Evolutionary conservation across 768 basidiomycete genomes (phyloP).

Genomic region (Trichaptum fuscoviolaceum): DNA sequence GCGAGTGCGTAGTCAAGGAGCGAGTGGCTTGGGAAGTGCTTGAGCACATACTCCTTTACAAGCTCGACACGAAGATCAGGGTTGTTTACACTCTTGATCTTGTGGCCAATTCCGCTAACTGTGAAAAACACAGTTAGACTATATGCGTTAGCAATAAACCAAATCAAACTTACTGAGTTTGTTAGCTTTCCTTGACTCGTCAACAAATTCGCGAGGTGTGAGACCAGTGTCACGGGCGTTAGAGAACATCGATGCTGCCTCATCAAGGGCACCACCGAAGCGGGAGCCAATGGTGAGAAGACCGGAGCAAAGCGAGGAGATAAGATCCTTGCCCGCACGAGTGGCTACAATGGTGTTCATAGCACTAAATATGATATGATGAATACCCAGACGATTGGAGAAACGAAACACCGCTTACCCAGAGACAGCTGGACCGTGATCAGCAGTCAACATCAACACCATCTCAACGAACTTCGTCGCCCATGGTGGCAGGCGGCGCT

Average conservation of each 20-base stretch:
- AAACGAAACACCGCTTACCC: conserved; percentile 31
- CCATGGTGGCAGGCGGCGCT: conserved; percentile 85
- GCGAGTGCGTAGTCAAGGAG: conserved; percentile 93
- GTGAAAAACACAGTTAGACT: conserved; percentile 6
- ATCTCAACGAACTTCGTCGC: conserved; percentile 99
- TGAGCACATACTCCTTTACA: conserved; percentile 91
- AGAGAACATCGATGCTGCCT: conserved; percentile 95
- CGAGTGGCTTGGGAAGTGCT: conserved; percentile 93
- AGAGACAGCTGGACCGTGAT: conserved; percentile 97
- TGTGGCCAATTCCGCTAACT: conserved; percentile 99
- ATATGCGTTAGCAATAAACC: too few species aligned
- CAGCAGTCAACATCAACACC: conserved; percentile 98
- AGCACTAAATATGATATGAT: conserved; percentile 40
- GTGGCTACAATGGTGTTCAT: conserved; percentile 99
- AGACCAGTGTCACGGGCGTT: conserved; percentile 84
- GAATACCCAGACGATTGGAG: neutral
- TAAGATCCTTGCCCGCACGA: conserved; percentile 98
- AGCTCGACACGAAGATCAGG: conserved; percentile 90
- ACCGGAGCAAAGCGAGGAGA: conserved; percentile 94
- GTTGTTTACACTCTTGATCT: conserved; percentile 99
- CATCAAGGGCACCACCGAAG: conserved; percentile 98
- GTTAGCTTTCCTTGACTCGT: conserved; percentile 87
- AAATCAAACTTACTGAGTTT: conserved; percentile 67
- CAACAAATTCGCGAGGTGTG: conserved; percentile 98
- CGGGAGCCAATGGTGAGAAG: conserved; percentile 96